Evolutionary conservation across 768 basidiomycete genomes (phyloP), one percentile per base, ranked within the genome.

Genomic region (Pleurotus salmoneostramineus): DNA sequence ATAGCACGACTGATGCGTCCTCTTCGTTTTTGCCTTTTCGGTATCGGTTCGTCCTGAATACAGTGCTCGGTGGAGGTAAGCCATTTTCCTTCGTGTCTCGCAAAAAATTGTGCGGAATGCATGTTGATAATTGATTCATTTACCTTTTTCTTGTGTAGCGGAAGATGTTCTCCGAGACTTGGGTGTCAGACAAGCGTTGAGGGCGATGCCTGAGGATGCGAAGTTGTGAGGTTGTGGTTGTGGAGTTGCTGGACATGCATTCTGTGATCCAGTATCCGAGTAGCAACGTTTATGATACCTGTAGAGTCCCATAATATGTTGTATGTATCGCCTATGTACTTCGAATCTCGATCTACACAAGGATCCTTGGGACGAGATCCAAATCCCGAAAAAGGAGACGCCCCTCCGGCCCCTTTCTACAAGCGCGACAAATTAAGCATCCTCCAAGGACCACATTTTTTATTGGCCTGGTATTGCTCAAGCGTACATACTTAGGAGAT

Each of bases 161-260:
- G 85, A 89, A 66, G 87, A 88, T 60, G 88, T 91, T 7, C 71
- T 92, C 56, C 81, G 82, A 2, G 89, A 62, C 31, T 51, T 62
- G 32, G 61, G 61, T 7, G 87, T 90, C 11, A 79, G 89, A 45
- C 89, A 89, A 67, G 89, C 89, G 3, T 75, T 89, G 63, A 76
- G 85, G 54, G 72, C 70, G 11, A 90, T 91, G 83, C 89, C 89
- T 2, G 79, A 77, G 73, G 79, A 85, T 58, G 74, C 72, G 40
- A 72, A 78, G 49, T 64, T 85, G 56, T 85, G 68, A 59, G 10
- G 33, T 11, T 40, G n/a, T 40, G 37, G n/a, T 40, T 8, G n/a
- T n/a, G n/a, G 37, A 40, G 2, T 35, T 12, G 15, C 33, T 6
- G 5, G n/a, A 33, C 40, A 45, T 45, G 15, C 44, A 40, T 45